Percentiles rank a stretch among this genome's conserved stretches.
These are phyloP conservation scores for Nothophoma quercina DNA, from an alignment of 2,329 filamentous ascomycete species.

Conservation along the genomic window DNA sequence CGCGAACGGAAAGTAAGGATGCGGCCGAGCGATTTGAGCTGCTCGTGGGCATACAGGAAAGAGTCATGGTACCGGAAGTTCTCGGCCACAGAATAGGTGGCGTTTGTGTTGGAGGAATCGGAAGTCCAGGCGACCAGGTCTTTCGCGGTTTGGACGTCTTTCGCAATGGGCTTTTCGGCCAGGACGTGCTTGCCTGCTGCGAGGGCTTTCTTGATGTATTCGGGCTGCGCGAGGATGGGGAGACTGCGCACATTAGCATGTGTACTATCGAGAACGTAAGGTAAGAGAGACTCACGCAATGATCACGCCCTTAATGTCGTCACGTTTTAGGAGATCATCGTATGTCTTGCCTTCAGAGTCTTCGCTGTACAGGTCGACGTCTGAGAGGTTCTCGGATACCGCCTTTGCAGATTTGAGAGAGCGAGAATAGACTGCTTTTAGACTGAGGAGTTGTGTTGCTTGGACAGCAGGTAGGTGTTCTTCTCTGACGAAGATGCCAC, in stretches of 20 bases:
- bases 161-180: slow-evolving; percentile 73
- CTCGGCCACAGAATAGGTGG: slow-evolving; percentile 66
- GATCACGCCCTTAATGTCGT: slow-evolving; percentile 64
- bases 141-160: slow-evolving; percentile 61
- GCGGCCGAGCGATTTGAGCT: slow-evolving; percentile 62
- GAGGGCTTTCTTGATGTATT: slow-evolving; percentile 65
- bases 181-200: slow-evolving; percentile 74
- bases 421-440: slow-evolving; percentile 73
- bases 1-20: slow-evolving; percentile 63
- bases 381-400: slow-evolving; percentile 46
- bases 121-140: slow-evolving; percentile 59
- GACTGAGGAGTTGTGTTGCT: slow-evolving; percentile 58
- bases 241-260: slow-evolving; percentile 52
- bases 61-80: slow-evolving; percentile 72
- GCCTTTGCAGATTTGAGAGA: slow-evolving; percentile 64
- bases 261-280: background rate
- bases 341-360: slow-evolving; percentile 59
- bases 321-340: slow-evolving; percentile 61
- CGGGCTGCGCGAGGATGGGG: slow-evolving; percentile 68
- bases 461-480: slow-evolving; percentile 70
- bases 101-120: slow-evolving; percentile 47
- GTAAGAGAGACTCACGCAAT: slow-evolving; percentile 53
- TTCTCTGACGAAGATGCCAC: slow-evolving; percentile 68
- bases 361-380: slow-evolving; percentile 66
- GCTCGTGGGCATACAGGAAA: slow-evolving; percentile 60